Conservation (phyloP, 2,329 filamentous ascomycete species). For the Colletotrichum sublineola region DNA sequence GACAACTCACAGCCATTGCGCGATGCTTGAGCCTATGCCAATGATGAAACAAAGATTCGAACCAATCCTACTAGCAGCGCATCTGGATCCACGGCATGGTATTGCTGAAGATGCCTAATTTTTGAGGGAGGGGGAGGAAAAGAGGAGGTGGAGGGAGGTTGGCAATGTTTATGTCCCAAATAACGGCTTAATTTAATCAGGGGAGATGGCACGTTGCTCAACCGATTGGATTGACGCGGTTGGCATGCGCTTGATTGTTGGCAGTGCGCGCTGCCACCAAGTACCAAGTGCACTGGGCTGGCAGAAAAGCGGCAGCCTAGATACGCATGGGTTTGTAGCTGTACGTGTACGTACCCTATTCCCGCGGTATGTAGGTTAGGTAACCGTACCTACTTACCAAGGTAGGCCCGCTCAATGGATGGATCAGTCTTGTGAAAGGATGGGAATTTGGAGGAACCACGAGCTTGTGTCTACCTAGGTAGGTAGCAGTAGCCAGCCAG, state of each 20-base stretch:
- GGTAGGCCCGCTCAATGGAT: neutral
- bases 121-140: slow-evolving; percentile 1
- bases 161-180: slow-evolving; percentile 33
- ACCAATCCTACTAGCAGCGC: slow-evolving; percentile 35
- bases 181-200: slow-evolving; percentile 38
- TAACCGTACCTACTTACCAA: neutral
- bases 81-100: slow-evolving; percentile 33
- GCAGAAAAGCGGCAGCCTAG: slow-evolving; percentile 19
- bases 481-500: neutral
- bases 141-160: slow-evolving; percentile 16
- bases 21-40: slow-evolving; percentile 32
- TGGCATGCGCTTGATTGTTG: slow-evolving; percentile 35
- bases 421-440: neutral
- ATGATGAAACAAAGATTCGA: slow-evolving; percentile 24
- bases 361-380: neutral
- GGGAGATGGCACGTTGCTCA: slow-evolving; percentile 40
- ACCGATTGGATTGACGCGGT: slow-evolving; percentile 36
- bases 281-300: slow-evolving; percentile 14
- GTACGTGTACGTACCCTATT: neutral
- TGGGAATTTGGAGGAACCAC: slow-evolving; percentile 7
- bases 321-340: neutral
- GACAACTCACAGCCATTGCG: slow-evolving; percentile 55
- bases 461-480: slow-evolving; percentile 4
- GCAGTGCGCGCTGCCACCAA: slow-evolving; percentile 19
- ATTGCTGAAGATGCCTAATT: slow-evolving; percentile 27